Evolutionary conservation across 2,329 filamentous ascomycete species (phyloP), one percentile per base, ranked within the genome.

Genomic region (Sordariomycetes sp.): DNA sequence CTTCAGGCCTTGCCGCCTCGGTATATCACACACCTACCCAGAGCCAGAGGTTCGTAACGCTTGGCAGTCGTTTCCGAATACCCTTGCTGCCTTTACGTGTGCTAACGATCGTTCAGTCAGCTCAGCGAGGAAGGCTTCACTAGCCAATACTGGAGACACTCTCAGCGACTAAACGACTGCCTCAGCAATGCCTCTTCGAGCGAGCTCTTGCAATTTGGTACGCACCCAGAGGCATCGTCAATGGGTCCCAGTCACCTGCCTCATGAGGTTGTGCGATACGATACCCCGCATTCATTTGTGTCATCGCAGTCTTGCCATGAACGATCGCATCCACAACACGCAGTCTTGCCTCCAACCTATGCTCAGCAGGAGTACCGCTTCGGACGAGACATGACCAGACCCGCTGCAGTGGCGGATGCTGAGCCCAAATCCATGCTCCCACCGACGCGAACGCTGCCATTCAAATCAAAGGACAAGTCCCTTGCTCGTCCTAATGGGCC

Each of bases 371-470:
- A 50, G 10, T 12, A 50, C 22, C n/a, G 22, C 24, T 32, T 32
- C 28, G 45, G 45, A 50, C 20, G 45, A 8, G 6, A 20, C 20
- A 20, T 24, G n/a, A 50, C 4, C n/a, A 24, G 5, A n/a, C 13
- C 12, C 1, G 24, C 45, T 13, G 4, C 13, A 13, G 15, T 25
- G 32, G 39, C 8, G 8, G n/a, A 35, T 20, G n/a, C 15, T 22
- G 15, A 17, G 12, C 36, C 32, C 8, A n/a, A 56, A 17, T 17
- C 20, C 7, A 36, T 36, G 25, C 55, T 56, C 28, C 55, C 55
- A 3, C 55, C 55, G n/a, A 56, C 22, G 8, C 54, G 54, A 35
- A 42, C 54, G 15, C 54, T 56, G 34, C 54, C 54, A 20, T 56
- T 56, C 28, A 50, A 50, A 17, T 50, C 39, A 10, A 56, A 51